Percentiles rank a stretch among this genome's conserved stretches.
Evolutionary conservation across 306 rosid genomes (phyloP).

Genomic region (Crotalaria pallida): DNA sequence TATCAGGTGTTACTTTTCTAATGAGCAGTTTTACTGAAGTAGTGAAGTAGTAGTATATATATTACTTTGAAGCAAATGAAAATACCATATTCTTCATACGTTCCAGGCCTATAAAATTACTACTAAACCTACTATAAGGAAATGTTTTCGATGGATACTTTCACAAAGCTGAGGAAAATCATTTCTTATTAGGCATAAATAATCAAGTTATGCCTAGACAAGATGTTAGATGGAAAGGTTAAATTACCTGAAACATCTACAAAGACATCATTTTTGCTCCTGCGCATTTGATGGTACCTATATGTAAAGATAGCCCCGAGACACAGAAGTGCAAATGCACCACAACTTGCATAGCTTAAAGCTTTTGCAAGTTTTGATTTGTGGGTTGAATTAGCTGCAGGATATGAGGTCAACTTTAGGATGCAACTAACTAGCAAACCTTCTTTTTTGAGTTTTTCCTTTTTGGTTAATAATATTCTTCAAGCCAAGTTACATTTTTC

Average conservation of each 20-base stretch:
- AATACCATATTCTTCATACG: background rate
- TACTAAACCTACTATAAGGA: background rate
- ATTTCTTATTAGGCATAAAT: background rate
- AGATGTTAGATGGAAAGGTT: conserved; percentile 8
- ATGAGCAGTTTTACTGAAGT: background rate
- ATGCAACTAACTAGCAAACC: background rate
- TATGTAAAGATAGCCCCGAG: conserved; percentile 55
- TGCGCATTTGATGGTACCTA: conserved; percentile 32
- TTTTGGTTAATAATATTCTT: background rate
- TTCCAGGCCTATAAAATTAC: background rate
- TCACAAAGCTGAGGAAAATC: background rate
- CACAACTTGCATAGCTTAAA: conserved; percentile 57
- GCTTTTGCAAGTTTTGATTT: conserved; percentile 43
- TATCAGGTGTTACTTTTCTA: conserved; percentile 14
- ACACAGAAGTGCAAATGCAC: conserved; percentile 51
- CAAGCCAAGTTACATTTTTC: conserved; percentile 4
- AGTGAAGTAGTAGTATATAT: background rate
- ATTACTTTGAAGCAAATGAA: background rate
- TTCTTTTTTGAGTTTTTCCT: background rate
- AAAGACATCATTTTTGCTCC: conserved; percentile 46
- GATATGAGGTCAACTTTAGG: conserved; percentile 11
- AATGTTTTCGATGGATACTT: background rate
- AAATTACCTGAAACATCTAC: conserved; percentile 75
- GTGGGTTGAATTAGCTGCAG: conserved; percentile 54
- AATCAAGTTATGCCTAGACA: background rate